A percentile compares a stretch with the other conserved stretches of the same genome.
phyloP scores from a whole-genome alignment of 805 yeast species.

The Schizosaccharomyces octosporus region DNA sequence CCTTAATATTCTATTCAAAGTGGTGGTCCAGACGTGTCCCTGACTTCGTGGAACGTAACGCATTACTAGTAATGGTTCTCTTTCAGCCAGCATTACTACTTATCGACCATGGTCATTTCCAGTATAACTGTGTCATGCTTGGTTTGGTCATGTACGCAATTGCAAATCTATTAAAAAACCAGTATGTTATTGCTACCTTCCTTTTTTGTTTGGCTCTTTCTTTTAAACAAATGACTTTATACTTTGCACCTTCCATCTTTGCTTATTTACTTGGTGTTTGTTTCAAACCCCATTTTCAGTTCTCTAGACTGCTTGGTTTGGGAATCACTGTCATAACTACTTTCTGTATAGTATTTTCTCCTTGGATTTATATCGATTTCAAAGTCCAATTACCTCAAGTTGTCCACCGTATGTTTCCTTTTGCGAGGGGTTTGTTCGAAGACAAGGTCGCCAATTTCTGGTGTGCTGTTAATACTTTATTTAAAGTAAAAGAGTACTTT shows the following conservation, averaged over 20 bases:
- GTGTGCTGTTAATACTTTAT: conserved; percentile 69
- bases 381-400: conserved; percentile 19
- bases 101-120: conserved; percentile 94
- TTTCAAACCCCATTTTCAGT: conserved; percentile 21
- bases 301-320: conserved; percentile 35
- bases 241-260: conserved; percentile 76
- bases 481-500: conserved; percentile 42
- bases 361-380: conserved; percentile 18
- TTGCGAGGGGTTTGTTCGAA: conserved; percentile 79
- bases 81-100: conserved; percentile 63
- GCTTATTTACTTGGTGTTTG: conserved; percentile 43
- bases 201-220: conserved; percentile 56
- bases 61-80: conserved; percentile 32
- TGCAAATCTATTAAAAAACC: conserved; percentile 36
- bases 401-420: conserved; percentile 58
- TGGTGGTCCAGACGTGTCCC: neutral
- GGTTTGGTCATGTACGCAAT: conserved; percentile 56
- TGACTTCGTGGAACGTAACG: neutral
- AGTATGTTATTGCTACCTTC: conserved; percentile 41
- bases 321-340: conserved; percentile 39
- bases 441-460: conserved; percentile 94
- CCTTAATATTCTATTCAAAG: conserved; percentile 18
- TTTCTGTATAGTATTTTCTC: conserved; percentile 27
- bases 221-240: conserved; percentile 88
- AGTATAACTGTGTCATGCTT: conserved; percentile 74